These are phyloP conservation scores for Pneumocystis oryctolagi DNA, from an alignment of 1,139 yeast genomes.

Conservation along the genomic window DNA sequence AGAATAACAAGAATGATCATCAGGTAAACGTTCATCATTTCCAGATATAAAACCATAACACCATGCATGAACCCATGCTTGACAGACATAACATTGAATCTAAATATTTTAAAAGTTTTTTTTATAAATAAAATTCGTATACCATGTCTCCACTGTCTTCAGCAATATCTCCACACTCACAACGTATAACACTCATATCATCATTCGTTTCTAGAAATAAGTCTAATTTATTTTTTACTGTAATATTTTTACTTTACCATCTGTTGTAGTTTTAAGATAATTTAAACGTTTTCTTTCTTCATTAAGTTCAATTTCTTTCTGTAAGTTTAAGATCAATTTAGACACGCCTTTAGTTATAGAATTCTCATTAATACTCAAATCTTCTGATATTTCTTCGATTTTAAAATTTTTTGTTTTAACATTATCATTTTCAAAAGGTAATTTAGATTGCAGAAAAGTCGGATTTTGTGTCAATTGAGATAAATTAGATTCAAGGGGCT, in stretches of 20 bases:
- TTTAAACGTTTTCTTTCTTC: neutral
- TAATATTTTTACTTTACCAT: neutral
- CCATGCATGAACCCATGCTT: conserved; percentile 3
- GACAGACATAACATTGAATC: conserved; percentile 1
- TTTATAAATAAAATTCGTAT: neutral
- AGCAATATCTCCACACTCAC: neutral
- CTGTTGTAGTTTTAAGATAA: neutral
- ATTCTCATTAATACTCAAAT: neutral
- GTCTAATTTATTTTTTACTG: neutral
- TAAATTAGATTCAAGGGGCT: neutral
- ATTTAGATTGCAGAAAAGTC: neutral
- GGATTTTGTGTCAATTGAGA: neutral
- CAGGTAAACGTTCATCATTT: conserved; percentile 1
- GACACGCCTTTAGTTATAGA: neutral
- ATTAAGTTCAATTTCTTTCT: conserved; percentile 1
- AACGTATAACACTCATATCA: neutral
- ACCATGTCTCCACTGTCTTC: conserved; percentile 2
- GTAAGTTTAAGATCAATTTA: neutral
- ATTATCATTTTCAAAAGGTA: neutral
- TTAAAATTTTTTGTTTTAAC: neutral
- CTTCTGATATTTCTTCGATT: neutral
- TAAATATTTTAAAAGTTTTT: neutral
- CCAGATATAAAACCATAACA: conserved; percentile 2
- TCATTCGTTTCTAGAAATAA: neutral
- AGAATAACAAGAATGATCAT: conserved; percentile 1